phyloP scores from a whole-genome alignment of 2,329 filamentous ascomycete genomes.

The Penicillium sclerotigenum region DNA sequence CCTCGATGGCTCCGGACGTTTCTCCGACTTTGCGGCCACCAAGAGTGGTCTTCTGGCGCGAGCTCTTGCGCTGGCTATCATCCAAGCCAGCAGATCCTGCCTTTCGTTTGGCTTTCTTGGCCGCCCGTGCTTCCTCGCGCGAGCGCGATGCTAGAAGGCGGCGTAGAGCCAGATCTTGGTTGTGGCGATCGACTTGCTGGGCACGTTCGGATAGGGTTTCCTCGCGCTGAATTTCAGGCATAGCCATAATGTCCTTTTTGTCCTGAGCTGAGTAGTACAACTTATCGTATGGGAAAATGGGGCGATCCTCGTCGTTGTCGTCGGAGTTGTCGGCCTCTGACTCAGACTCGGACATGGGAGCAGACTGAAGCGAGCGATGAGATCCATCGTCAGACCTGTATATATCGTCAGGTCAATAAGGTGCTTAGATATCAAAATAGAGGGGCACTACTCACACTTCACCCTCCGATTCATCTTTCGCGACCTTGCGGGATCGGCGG shows the following conservation, averaged over 20 bases:
- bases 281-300: conserved; percentile 78
- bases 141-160: conserved; percentile 69
- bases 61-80: conserved; percentile 70
- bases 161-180: conserved; percentile 77
- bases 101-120: conserved; percentile 65
- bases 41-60: conserved; percentile 66
- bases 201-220: conserved; percentile 84
- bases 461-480: conserved; percentile 70
- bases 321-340: conserved; percentile 66
- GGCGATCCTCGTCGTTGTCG: conserved; percentile 46
- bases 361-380: conserved; percentile 73
- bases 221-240: conserved; percentile 90
- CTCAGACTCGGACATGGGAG: conserved; percentile 85
- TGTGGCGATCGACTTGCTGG: conserved; percentile 74
- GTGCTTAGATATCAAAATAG: conserved; percentile 10
- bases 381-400: conserved; percentile 66
- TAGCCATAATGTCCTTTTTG: conserved; percentile 73
- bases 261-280: conserved; percentile 72
- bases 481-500: conserved; percentile 46
- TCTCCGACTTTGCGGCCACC: conserved; percentile 66
- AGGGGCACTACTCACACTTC: conserved; percentile 66
- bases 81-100: conserved; percentile 75
- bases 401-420: not conserved
- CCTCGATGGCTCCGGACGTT: conserved; percentile 70
- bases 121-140: conserved; percentile 54